These are phyloP conservation scores for Yamadazyma pseudoaaseri DNA, from an alignment of 1,139 yeast species.

Conservation along the genomic window DNA sequence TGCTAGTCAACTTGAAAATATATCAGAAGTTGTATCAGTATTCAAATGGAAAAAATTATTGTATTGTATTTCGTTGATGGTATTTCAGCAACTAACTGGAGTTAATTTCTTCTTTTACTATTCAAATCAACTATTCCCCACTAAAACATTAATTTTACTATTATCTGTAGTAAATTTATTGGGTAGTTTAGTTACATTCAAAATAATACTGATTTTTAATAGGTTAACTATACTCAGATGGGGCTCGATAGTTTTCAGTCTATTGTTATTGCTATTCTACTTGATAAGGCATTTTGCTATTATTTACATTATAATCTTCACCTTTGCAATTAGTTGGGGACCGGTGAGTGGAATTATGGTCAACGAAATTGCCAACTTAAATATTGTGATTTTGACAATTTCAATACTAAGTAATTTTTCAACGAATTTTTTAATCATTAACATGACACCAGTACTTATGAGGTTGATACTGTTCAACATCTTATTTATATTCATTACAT, in stretches of 20 bases:
- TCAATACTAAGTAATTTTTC: conserved; percentile 25
- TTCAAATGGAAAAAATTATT: conserved; percentile 9
- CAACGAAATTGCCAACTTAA: conserved; percentile 22
- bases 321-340: conserved; percentile 34
- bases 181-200: conserved; percentile 11
- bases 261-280: conserved; percentile 7
- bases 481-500: conserved; percentile 18
- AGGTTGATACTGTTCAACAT: conserved; percentile 13
- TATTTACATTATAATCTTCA: conserved; percentile 17
- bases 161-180: conserved; percentile 12
- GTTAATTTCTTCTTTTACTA: conserved; percentile 35
- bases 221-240: conserved; percentile 8
- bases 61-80: conserved; percentile 22
- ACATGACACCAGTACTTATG: conserved; percentile 23
- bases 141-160: conserved; percentile 5
- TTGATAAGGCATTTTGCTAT: conserved; percentile 12
- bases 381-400: conserved; percentile 20
- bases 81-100: conserved; percentile 35
- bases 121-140: conserved; percentile 21
- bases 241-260: conserved; percentile 8
- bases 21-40: background rate
- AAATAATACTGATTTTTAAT: conserved; percentile 6
- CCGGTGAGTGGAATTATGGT: conserved; percentile 29
- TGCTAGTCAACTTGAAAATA: background rate
- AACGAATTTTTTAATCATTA: conserved; percentile 24